These are phyloP conservation scores for Luffa aegyptiaca DNA, from an alignment of 306 rosid species.

Conservation along the genomic window DNA sequence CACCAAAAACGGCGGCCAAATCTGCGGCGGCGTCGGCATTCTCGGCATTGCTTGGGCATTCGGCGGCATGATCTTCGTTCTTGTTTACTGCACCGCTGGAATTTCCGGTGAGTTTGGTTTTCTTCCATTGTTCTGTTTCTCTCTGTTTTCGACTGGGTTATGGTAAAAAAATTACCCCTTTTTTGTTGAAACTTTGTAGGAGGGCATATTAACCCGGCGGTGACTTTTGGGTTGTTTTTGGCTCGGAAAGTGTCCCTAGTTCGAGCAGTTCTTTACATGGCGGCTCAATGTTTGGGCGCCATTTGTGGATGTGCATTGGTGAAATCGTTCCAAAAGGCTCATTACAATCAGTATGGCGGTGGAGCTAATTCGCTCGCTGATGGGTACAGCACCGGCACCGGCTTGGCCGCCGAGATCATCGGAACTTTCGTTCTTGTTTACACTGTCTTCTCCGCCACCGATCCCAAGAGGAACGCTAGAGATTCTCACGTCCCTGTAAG, in stretches of 20 bases:
- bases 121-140: not conserved
- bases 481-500: slow-evolving; percentile 22
- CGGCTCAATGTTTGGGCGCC: slow-evolving; percentile 22
- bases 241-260: slow-evolving; percentile 14
- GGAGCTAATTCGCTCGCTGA: slow-evolving; percentile 14
- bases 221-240: slow-evolving; percentile 19
- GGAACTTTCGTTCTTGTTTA: slow-evolving; percentile 21
- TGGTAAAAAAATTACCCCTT: not conserved
- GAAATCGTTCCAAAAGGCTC: slow-evolving; percentile 4
- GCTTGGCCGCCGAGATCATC: slow-evolving; percentile 20
- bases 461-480: slow-evolving; percentile 19
- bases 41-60: slow-evolving; percentile 21
- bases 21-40: slow-evolving; percentile 18
- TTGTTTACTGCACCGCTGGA: slow-evolving; percentile 22
- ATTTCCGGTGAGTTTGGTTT: not conserved
- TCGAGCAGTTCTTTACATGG: slow-evolving; percentile 16
- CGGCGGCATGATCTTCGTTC: slow-evolving; percentile 24
- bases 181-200: slow-evolving; percentile 3
- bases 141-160: not conserved
- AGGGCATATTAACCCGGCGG: slow-evolving; percentile 26
- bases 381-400: slow-evolving; percentile 16
- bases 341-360: not conserved
- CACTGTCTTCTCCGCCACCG: slow-evolving; percentile 18
- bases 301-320: slow-evolving; percentile 19
- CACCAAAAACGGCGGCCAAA: not conserved